Conservation (phyloP, 495 filamentous ascomycete species). For the Aspergillus carlsbadensis region DNA sequence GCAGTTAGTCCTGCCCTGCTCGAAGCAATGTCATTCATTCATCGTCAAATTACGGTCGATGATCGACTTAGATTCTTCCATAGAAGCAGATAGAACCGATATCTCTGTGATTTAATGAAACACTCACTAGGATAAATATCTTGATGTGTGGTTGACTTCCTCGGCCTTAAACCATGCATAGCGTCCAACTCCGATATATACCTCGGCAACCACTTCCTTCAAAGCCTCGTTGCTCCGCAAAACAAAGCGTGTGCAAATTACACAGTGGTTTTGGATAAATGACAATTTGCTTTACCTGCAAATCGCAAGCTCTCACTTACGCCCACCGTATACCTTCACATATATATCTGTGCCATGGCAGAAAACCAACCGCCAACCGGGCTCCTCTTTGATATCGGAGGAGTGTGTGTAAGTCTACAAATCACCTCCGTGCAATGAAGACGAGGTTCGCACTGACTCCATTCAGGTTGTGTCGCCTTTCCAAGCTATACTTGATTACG, state of each 20-base stretch:
- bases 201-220: conserved; percentile 23
- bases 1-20: background rate
- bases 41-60: no score
- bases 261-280: no score
- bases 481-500: conserved; percentile 88
- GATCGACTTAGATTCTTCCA: no score
- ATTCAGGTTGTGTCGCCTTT: conserved; percentile 84
- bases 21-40: no score
- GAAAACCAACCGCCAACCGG: conserved; percentile 61
- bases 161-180: conserved; percentile 9
- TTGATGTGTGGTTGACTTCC: background rate
- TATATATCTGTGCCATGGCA: conserved; percentile 28
- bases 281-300: no score
- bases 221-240: conserved; percentile 18
- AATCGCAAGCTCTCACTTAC: no score
- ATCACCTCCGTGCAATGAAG: background rate
- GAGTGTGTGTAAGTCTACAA: conserved; percentile 76
- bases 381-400: conserved; percentile 93
- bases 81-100: background rate
- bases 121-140: no score
- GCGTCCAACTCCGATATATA: conserved; percentile 10
- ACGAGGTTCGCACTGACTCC: conserved; percentile 2
- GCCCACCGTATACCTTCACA: background rate
- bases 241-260: background rate
- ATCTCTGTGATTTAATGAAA: background rate